Base-by-base conservation (phyloP, 495 filamentous ascomycete species). In the Apodospora peruviana region DNA sequence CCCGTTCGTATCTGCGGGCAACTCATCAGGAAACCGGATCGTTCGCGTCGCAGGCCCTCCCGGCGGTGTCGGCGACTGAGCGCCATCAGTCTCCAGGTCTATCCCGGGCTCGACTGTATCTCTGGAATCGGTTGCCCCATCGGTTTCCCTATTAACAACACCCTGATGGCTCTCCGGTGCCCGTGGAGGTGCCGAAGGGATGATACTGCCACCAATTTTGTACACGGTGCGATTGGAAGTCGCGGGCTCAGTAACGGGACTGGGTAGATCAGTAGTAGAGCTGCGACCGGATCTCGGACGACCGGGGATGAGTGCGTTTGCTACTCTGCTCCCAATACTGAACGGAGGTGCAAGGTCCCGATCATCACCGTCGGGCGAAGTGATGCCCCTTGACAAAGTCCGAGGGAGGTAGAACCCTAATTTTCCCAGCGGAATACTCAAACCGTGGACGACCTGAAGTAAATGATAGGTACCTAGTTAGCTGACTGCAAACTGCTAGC, bases 381-480 rank as follows among this genome's bases (percentile, higher is more conserved):
- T 24, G 48, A 58, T 25, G 25, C 55, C 79, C 19, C 71, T 72
- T 23, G 88, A 91, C 48, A 94, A 70, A 0, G 88, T 91, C 22
- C 84, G 73, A 2, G 90, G 90, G 1, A 93, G 71, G 47, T 86
- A 80, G 58, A 90, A 83, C 2, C 90, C 88, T 0, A 90, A 72
- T 64, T 95, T 95, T 1, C 86, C 88, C 3, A 94, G 55, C 0
- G 90, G 89, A 18, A 96, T 87, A 24, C 82, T 90, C 16, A 96
- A 75, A 11, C 90, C 89, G 53, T 96, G 90, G 12, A 94, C 87
- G 49, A 93, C 72, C 87, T 91, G 10, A 12, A 34, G 5, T 14
- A 32, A 11, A 29, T 3, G 40, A 50, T 18, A 49, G 49, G 38
- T 44, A 21, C n/a, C 14, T 19, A 16, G 3, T 38, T n/a, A 3